These are phyloP conservation scores for Astragalus glycyphyllos DNA, from an alignment of 306 rosid species.

Conservation along the genomic window DNA sequence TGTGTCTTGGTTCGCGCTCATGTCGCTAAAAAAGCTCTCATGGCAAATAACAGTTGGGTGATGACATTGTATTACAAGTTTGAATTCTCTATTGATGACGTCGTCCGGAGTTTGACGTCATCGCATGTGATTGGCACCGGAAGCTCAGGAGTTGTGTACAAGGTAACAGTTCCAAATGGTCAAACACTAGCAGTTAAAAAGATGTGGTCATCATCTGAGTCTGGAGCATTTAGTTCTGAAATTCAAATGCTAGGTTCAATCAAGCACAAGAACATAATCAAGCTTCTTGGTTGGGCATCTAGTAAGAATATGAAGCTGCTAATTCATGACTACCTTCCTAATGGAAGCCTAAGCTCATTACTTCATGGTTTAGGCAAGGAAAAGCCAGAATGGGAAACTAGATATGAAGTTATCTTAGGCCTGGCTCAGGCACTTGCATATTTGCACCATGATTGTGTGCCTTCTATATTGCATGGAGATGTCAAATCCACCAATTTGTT, in stretches of 20 bases:
- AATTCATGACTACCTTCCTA: slow-evolving; percentile 80
- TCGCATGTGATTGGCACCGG: slow-evolving; percentile 81
- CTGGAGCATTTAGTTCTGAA: slow-evolving; percentile 68
- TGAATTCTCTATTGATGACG: slow-evolving; percentile 64
- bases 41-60: slow-evolving; percentile 56
- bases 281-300: slow-evolving; percentile 76
- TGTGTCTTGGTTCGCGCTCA: slow-evolving; percentile 52
- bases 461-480: slow-evolving; percentile 86
- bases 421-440: slow-evolving; percentile 82
- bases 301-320: slow-evolving; percentile 63
- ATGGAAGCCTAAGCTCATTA: slow-evolving; percentile 81
- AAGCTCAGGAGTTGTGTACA: slow-evolving; percentile 84
- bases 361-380: slow-evolving; percentile 71
- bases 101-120: slow-evolving; percentile 64
- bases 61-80: slow-evolving; percentile 69
- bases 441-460: slow-evolving; percentile 88
- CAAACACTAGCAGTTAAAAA: slow-evolving; percentile 73
- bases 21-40: slow-evolving; percentile 43
- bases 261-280: slow-evolving; percentile 72
- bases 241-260: slow-evolving; percentile 64
- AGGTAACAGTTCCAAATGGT: slow-evolving; percentile 61
- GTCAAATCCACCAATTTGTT: slow-evolving; percentile 85
- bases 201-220: slow-evolving; percentile 73
- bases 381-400: slow-evolving; percentile 76
- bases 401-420: slow-evolving; percentile 67